phyloP scores from a whole-genome alignment of 129 eudicot species.

The Flaveria bidentis region DNA sequence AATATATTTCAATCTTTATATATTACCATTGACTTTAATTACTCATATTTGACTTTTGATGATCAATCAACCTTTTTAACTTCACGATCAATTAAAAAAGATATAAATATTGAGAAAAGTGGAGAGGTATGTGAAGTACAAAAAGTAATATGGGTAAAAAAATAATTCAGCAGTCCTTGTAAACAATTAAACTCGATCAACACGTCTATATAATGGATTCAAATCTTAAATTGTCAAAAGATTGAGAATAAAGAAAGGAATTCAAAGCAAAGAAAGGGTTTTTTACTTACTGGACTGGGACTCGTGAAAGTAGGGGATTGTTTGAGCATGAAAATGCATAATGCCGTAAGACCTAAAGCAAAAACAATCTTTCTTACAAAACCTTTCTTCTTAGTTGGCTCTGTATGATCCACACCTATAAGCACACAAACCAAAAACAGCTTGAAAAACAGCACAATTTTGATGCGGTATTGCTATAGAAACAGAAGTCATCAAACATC shows the following conservation, averaged over 20 bases:
- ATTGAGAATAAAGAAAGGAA: not conserved
- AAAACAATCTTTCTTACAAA: slow-evolving; percentile 51
- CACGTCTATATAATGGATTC: no score
- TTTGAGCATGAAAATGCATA: slow-evolving; percentile 62
- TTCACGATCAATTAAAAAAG: not conserved
- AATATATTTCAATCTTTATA: not conserved
- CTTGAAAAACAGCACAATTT: slow-evolving; percentile 2
- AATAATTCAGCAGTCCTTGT: not conserved
- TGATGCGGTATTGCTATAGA: not conserved
- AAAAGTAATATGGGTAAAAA: not conserved
- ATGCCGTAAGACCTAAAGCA: slow-evolving; percentile 47
- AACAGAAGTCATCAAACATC: not conserved
- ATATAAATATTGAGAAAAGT: not conserved
- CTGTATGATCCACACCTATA: slow-evolving; percentile 67
- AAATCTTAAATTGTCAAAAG: not conserved
- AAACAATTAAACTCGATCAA: not conserved
- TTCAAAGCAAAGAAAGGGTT: not conserved
- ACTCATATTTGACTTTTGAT: not conserved
- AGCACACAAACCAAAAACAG: slow-evolving; percentile 17
- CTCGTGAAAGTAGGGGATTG: slow-evolving; percentile 49
- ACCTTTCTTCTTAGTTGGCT: slow-evolving; percentile 51
- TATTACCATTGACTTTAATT: not conserved
- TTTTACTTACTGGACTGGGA: slow-evolving; percentile 52
- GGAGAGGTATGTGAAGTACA: not conserved
- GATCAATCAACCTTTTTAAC: not conserved